Base-by-base conservation (phyloP, 192 early-diverging fungal genomes). In the Podila epigama region DNA sequence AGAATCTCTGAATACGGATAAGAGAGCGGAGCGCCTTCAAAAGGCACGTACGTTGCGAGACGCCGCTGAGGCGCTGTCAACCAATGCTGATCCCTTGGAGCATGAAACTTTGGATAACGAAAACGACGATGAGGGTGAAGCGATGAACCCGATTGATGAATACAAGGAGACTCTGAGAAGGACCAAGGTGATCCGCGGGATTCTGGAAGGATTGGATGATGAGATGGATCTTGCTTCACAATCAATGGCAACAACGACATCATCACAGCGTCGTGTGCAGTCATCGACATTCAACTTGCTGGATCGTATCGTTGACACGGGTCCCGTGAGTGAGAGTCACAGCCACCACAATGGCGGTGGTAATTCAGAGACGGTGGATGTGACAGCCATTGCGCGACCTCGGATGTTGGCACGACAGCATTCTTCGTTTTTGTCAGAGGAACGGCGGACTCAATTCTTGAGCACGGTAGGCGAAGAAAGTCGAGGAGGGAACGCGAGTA, bases 401-500 rank as follows among this genome's bases (percentile, higher is more conserved):
- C 42, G 55, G 5, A 62, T 36, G 40, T 18, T 68, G 15, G 25
- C 59, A 1, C 65, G 66, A 6, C 73, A 77, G 32, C 57, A 51
- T 20, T 77, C 73, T 10, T 64, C 66, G 5, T 77, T 77, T 37
- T n/a, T 77, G 20, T 63, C 60, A 1, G 73, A 68, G 6, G 73
- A 77, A 22, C 50, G 73, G 31, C 40, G 56, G 3, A 53, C 18
- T 1, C 56, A 58, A 10, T 77, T 77, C 55, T 15, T 77, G 54
- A 63, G 55, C 31, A 61, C 73, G 5, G 61, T 77, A 5, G 73
- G 73, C n/a, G 73, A 77, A 13, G 73, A 77, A 25, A 41, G 36
- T 20, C 32, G 54, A 5, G 52, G 53, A 6, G 52, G 33, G 0
- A 55, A 52, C 16, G 50, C 51, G 16, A 44, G 62, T 8, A 58